These are phyloP conservation scores for Chlamydomonas eustigma DNA, from an alignment of 139 green algal species.

Conservation along the genomic window DNA sequence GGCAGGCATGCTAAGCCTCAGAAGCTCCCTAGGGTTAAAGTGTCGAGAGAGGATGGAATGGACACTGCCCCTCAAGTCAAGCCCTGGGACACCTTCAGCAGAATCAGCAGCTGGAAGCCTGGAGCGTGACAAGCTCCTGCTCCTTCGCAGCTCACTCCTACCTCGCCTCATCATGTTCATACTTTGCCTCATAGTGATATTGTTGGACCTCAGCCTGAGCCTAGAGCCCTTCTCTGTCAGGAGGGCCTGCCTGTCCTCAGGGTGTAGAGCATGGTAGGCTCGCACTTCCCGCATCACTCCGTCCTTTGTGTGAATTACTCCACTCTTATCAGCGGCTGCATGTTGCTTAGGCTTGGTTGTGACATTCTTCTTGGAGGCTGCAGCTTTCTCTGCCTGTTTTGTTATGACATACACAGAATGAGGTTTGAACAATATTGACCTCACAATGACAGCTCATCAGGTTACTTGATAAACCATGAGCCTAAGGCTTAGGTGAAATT, in stretches of 20 bases:
- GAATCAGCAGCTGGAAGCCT: neutral
- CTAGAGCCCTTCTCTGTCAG: slow-evolving; percentile 38
- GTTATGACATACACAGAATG: too few species aligned
- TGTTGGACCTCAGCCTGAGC: slow-evolving; percentile 22
- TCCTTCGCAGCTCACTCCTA: neutral
- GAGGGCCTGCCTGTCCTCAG: slow-evolving; percentile 22
- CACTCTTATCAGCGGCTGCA: too few species aligned
- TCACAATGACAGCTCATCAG: too few species aligned
- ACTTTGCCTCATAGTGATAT: slow-evolving; percentile 47
- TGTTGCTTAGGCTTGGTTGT: too few species aligned
- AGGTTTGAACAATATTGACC: too few species aligned
- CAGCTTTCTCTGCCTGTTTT: too few species aligned
- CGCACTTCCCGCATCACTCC: slow-evolving; percentile 15
- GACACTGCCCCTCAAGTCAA: neutral
- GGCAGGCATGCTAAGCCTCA: neutral
- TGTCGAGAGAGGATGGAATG: neutral
- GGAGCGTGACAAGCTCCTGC: neutral
- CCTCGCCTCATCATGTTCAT: neutral
- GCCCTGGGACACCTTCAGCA: neutral
- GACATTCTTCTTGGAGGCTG: too few species aligned
- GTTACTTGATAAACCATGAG: too few species aligned
- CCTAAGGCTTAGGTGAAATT: too few species aligned
- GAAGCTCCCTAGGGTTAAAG: neutral
- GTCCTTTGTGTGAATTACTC: slow-evolving; percentile 9
- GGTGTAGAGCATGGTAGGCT: slow-evolving; percentile 6